Base-by-base conservation (phyloP, 208 protist species). In the Acanthamoeba lenticulata region DNA sequence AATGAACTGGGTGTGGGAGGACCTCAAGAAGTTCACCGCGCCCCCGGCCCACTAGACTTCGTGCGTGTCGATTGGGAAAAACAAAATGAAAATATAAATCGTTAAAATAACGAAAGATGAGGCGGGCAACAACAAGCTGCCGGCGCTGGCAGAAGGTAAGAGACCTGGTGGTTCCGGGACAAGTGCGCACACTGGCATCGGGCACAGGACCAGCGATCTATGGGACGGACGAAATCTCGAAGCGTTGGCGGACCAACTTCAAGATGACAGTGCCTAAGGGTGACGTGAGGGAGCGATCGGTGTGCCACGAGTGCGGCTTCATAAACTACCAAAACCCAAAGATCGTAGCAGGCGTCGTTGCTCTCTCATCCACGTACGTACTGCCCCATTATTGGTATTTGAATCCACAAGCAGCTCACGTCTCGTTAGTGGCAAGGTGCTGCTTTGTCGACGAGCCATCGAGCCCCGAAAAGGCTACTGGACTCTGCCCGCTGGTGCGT, bases 1-100 rank as follows among this genome's bases (percentile, higher is more conserved):
- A 52, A 90, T 90, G 83, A 90, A 90, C 34, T 90, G 83, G 83
- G 47, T 90, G 21, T 86, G 77, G 77, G 77, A 86, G 24, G 77
- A 86, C 44, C 45, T 86, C n/a, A 86, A 86, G 44, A 86, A 86
- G 44, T 69, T 52, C 55, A 47, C 83, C 57, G 5, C 55, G 7
- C 83, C 83, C 47, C 83, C 83, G 4, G 57, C 57, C 27, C 83
- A 47, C 55, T 69, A 69, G 45, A 29, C 6, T 32, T 6, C 42
- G n/a, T 49, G 13, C 74, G n/a, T 27, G 15, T 17, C 11, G 11
- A 85, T 7, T 29, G 29, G 9, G 29, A 24, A 85, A 85, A 85
- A 85, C 9, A 85, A 85, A 47, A 85, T 27, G 36, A 52, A 85
- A 85, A 85, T 55, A 42, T 11, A 13, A 27, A 7, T 42, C 19